Evolutionary conservation across 2,329 filamentous ascomycete genomes (phyloP), one percentile per base, ranked within the genome.

Genomic region (Nemania sp.): DNA sequence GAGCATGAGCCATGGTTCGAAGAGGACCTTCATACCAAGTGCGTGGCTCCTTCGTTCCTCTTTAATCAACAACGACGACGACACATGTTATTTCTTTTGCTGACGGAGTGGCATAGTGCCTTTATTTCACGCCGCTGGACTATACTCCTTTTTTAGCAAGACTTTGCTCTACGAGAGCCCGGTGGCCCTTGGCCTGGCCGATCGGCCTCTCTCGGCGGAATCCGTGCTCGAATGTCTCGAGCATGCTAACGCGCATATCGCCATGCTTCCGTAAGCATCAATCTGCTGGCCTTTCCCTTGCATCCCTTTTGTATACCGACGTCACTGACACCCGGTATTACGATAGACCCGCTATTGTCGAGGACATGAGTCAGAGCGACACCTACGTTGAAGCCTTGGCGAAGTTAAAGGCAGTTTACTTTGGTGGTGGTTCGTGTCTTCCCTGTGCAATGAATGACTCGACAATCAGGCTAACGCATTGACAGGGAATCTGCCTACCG

Each of bases 291-390:
- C 25, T 29, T 29, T 29, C 7, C 25, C 10, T 34, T 32, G 2
- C 2, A 37, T 52, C 29, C 3, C 12, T 43, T n/a, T 20, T 15
- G 10, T 37, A 13, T 2, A 49, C 11, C 42, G 18, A 18, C 15
- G 11, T n/a, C 2, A 17, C 58, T 65, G n/a, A 65, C 35, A 34
- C 7, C 32, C 17, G 7, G 1, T 2, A 32, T 25, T 37, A 7
- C 11, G 46, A 10, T 78, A 67, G 65, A 1, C 79, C 79, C 0
- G 72, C 76, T 0, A 71, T 81, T 15, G 55, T 82, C 1, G 79
- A 80, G 47, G 79, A 81, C 1, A 71, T 82, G 67, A 75, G 74
- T 50, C 68, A 75, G 32, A 69, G 62, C 11, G 67, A 74, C 0
- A 67, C 74, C 1, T 67, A 73, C 2, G 59, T 76, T 2, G 64